Evolutionary conservation across 2,329 filamentous ascomycete species (phyloP).

Genomic region (Cordyceps tenuipes): DNA sequence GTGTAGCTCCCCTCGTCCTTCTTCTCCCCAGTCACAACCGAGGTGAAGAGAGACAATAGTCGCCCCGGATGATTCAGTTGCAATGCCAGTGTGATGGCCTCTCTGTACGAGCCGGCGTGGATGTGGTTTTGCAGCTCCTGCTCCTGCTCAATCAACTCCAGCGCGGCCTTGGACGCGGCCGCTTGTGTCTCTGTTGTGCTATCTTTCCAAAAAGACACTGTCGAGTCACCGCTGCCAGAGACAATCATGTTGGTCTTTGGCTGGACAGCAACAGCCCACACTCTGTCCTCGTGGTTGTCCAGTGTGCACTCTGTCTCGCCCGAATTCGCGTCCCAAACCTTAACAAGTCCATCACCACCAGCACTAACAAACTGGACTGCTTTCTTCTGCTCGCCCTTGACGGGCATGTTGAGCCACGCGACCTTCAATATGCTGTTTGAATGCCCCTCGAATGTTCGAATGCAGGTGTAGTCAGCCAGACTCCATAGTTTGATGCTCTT

Average conservation of each 20-base stretch:
- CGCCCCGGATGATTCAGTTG: slow-evolving; percentile 91
- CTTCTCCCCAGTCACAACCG: slow-evolving; percentile 57
- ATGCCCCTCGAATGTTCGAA: slow-evolving; percentile 92
- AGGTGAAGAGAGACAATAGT: slow-evolving; percentile 73
- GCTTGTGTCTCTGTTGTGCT: slow-evolving; percentile 74
- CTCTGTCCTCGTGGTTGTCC: slow-evolving; percentile 93
- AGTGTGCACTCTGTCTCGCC: slow-evolving; percentile 83
- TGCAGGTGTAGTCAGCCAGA: slow-evolving; percentile 80
- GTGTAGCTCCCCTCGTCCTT: slow-evolving; percentile 56
- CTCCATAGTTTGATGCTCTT: slow-evolving; percentile 97
- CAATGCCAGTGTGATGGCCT: slow-evolving; percentile 85
- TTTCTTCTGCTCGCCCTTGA: slow-evolving; percentile 45
- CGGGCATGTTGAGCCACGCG: slow-evolving; percentile 63
- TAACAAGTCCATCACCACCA: slow-evolving; percentile 89
- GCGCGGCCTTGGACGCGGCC: slow-evolving; percentile 63
- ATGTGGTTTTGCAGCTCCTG: slow-evolving; percentile 93
- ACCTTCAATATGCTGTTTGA: slow-evolving; percentile 94
- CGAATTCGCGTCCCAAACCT: slow-evolving; percentile 84
- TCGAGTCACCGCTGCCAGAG: slow-evolving; percentile 86
- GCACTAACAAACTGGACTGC: slow-evolving; percentile 73
- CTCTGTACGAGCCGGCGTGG: slow-evolving; percentile 75
- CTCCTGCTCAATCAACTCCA: slow-evolving; percentile 82
- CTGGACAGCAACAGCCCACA: slow-evolving; percentile 80
- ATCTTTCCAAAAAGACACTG: slow-evolving; percentile 92
- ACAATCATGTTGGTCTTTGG: slow-evolving; percentile 64